phyloP scores from a whole-genome alignment of 2,329 filamentous ascomycete species.

The Claviceps capensis region DNA sequence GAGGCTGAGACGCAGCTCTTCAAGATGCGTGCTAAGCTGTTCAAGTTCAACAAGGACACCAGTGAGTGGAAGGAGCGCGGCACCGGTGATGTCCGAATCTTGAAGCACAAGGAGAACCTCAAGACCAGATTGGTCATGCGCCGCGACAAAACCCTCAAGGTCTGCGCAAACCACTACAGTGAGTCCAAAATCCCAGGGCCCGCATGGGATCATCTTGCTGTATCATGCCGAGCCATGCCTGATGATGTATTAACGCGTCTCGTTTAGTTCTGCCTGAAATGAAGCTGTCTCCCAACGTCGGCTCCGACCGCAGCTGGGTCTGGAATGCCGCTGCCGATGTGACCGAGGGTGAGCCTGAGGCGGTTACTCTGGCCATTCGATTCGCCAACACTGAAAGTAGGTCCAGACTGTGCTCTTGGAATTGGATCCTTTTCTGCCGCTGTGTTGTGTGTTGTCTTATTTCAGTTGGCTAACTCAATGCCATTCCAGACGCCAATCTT shows the following conservation, averaged over 20 bases:
- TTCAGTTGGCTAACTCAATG: background rate
- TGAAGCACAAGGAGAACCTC: slow-evolving; percentile 98
- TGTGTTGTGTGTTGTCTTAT: background rate
- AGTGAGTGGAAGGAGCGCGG: slow-evolving; percentile 99
- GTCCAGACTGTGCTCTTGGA: slow-evolving; percentile 20
- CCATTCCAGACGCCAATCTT: slow-evolving; percentile 64
- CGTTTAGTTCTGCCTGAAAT: slow-evolving; percentile 82
- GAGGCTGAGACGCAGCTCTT: slow-evolving; percentile 94
- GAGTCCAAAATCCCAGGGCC: slow-evolving; percentile 25
- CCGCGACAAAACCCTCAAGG: slow-evolving; percentile 98
- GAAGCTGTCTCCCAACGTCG: slow-evolving; percentile 96
- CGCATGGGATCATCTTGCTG: too few species aligned
- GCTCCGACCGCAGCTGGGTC: slow-evolving; percentile 96
- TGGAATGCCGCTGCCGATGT: slow-evolving; percentile 98
- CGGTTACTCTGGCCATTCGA: slow-evolving; percentile 87
- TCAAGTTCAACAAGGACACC: slow-evolving; percentile 86
- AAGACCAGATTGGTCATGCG: slow-evolving; percentile 98
- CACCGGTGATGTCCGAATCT: slow-evolving; percentile 85
- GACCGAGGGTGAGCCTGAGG: slow-evolving; percentile 94
- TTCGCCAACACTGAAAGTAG: slow-evolving; percentile 96
- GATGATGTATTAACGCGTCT: slow-evolving; percentile 3
- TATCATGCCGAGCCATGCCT: background rate
- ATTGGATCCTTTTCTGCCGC: background rate
- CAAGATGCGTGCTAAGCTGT: slow-evolving; percentile 99
- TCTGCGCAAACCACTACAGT: slow-evolving; percentile 99